These are phyloP conservation scores for Diaporthe sp. DNA, from an alignment of 2,329 filamentous ascomycete genomes.

Conservation along the genomic window DNA sequence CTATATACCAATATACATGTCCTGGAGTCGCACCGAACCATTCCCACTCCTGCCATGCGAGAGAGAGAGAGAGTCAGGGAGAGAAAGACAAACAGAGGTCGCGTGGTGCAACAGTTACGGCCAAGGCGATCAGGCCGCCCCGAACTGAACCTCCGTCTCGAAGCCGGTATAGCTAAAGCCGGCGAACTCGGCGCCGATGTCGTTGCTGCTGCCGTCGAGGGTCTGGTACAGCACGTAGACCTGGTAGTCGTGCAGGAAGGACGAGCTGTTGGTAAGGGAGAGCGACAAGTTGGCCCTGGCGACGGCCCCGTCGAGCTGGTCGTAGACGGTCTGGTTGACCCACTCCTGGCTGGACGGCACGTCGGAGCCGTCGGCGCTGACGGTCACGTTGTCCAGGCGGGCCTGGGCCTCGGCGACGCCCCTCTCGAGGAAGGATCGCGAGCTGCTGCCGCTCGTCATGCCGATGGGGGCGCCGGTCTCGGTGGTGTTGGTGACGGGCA, in stretches of 20 bases:
- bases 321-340: constrained; percentile 2
- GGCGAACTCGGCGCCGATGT: constrained; percentile 14
- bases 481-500: constrained; percentile 21
- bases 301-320: background rate
- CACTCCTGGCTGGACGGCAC: background rate
- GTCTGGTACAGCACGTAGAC: background rate
- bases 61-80: background rate
- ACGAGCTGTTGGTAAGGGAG: background rate
- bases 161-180: constrained; percentile 18
- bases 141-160: background rate
- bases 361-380: background rate
- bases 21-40: background rate
- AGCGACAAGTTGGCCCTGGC: constrained; percentile 5
- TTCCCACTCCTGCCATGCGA: background rate
- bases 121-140: background rate
- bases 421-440: background rate
- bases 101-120: background rate
- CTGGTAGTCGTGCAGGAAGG: constrained; percentile 10
- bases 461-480: background rate
- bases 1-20: background rate
- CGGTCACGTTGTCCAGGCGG: background rate
- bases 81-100: background rate
- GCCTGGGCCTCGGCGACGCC: background rate
- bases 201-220: constrained; percentile 1
- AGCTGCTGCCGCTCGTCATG: background rate